Base-by-base conservation (phyloP, 495 filamentous ascomycete species). In the Penicillium argentinense region DNA sequence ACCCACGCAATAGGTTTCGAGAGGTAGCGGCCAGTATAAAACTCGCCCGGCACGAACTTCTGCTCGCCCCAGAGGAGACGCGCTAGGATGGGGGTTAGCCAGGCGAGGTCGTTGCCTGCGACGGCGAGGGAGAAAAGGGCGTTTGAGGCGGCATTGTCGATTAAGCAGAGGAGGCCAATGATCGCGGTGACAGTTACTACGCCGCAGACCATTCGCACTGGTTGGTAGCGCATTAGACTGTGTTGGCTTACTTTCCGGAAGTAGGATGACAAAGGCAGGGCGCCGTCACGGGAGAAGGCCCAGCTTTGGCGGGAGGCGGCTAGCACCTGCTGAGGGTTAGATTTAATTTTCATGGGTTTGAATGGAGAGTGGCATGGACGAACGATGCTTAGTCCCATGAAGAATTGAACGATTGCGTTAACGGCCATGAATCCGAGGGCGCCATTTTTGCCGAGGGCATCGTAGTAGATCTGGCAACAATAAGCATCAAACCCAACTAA, bases 121-220 rank as follows among this genome's bases (percentile, higher is more conserved):
- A 84, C 78, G 2, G 76, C 76, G 7, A 86, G 75, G 2, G 77
- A 82, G 66, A 86, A 86, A 4, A 86, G 67, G 0, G 82, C 82
- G 28, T 70, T 72, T 0, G 81, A 72, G 4, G 82, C 80, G 1
- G 81, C 81, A 5, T 69, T 65, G 23, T 78, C 75, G 47, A 85
- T 84, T 1, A 86, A 64, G 2, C 64, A 76, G 17, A 86, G 69
- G 1, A 86, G 70, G 14, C 82, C 83, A 23, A 85, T 74, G 8
- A 84, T 39, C 3, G 73, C 64, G 12, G 77, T 67, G 4, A 78
- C 57, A 26, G 75, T 49, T 25, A 74, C 76, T 24, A 77, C 77
- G 17, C 80, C 81, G 78, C 82, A 85, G 36, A 85, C 61, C 40
- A 77, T 73, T 19, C 81, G 78, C 16, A 86, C 62, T 4, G 84